phyloP scores from a whole-genome alignment of 2,329 filamentous ascomycete species.

The Arthrocladium fulminans region DNA sequence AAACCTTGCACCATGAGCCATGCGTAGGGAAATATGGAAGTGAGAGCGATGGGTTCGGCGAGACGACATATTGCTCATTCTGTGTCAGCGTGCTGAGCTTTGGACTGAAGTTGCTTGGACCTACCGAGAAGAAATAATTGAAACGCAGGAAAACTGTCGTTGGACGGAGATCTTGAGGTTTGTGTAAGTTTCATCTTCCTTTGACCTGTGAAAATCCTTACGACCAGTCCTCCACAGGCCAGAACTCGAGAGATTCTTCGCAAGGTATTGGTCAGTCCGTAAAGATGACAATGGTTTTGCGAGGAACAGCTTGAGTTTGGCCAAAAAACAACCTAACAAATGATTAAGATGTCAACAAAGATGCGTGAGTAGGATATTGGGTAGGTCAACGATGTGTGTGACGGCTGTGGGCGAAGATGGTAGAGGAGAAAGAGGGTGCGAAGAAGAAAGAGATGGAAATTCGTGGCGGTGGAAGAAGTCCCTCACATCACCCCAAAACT shows the following conservation, averaged over 20 bases:
- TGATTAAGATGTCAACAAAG: too few relatives aligned
- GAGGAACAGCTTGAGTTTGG: neutral
- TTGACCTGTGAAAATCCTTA: slow-evolving; percentile 44
- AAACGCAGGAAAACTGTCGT: slow-evolving; percentile 67
- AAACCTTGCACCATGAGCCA: slow-evolving; percentile 75
- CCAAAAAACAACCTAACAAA: neutral
- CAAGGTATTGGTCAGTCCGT: neutral
- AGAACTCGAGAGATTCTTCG: neutral
- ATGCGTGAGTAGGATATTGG: neutral
- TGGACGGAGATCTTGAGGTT: slow-evolving; percentile 45
- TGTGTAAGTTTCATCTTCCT: slow-evolving; percentile 53
- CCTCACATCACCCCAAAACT: neutral
- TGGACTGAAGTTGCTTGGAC: slow-evolving; percentile 25
- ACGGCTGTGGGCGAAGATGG: neutral
- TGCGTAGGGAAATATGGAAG: slow-evolving; percentile 86
- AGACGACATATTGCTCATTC: slow-evolving; percentile 80
- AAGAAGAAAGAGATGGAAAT: neutral
- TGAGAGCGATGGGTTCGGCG: slow-evolving; percentile 85
- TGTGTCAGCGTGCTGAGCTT: slow-evolving; percentile 1
- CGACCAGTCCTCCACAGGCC: slow-evolving; percentile 24
- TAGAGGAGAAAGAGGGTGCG: neutral
- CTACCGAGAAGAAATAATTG: slow-evolving; percentile 80
- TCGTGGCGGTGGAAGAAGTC: neutral
- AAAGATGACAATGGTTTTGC: slow-evolving; percentile 3
- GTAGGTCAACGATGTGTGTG: neutral